Evolutionary conservation across 257 asterid genomes (phyloP).

Genomic region (Capsicum baccatum): DNA sequence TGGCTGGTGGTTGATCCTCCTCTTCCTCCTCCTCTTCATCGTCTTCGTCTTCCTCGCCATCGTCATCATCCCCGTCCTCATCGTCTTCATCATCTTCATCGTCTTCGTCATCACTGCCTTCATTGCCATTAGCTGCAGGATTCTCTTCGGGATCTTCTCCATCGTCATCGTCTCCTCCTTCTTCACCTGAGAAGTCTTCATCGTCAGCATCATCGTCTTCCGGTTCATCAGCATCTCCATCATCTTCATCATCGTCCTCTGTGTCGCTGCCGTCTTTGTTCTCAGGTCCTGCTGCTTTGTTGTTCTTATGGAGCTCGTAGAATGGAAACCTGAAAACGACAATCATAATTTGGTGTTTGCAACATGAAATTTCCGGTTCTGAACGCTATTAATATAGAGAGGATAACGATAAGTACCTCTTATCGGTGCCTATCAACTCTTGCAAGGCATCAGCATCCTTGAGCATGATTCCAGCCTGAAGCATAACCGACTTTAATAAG

Average conservation of each 20-base stretch:
- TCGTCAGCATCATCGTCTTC: conserved; percentile 74
- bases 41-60: background rate
- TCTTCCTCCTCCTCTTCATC: conserved; percentile 10
- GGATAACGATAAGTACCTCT: conserved; percentile 50
- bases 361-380: background rate
- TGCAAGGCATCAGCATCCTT: conserved; percentile 43
- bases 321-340: conserved; percentile 59
- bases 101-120: conserved; percentile 9
- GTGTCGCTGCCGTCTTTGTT: conserved; percentile 74
- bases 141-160: conserved; percentile 55
- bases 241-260: conserved; percentile 81
- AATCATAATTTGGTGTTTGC: no score
- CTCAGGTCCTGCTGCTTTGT: conserved; percentile 57
- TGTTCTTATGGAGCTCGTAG: conserved; percentile 52
- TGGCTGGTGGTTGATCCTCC: conserved; percentile 85
- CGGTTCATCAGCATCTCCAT: conserved; percentile 51
- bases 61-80: background rate
- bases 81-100: background rate
- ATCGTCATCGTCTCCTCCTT: conserved; percentile 52
- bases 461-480: conserved; percentile 60
- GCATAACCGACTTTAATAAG: conserved; percentile 26
- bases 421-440: conserved; percentile 37
- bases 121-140: conserved; percentile 7
- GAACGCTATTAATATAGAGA: background rate
- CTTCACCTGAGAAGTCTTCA: conserved; percentile 56